phyloP scores from a whole-genome alignment of 495 filamentous ascomycete species.

The Amniculicola lignicola region DNA sequence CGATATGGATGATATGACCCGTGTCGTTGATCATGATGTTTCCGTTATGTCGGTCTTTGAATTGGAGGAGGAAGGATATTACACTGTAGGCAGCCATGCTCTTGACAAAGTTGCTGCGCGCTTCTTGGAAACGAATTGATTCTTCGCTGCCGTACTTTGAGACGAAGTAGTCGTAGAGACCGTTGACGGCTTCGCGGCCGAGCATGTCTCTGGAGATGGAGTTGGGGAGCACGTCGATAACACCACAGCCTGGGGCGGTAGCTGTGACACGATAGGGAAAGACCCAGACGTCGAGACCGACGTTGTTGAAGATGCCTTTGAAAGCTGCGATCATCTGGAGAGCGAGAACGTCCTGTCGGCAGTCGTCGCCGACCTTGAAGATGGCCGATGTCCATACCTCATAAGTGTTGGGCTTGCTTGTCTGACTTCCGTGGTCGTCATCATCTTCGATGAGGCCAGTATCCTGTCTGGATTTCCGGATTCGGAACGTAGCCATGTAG shows the following conservation, averaged over 20 bases:
- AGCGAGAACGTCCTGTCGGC: constrained; percentile 92
- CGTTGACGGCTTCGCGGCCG: constrained; percentile 94
- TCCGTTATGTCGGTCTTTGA: constrained; percentile 98
- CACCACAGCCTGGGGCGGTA: constrained; percentile 96
- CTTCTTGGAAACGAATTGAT: constrained; percentile 89
- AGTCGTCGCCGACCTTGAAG: constrained; percentile 99
- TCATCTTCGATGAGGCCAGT: constrained; percentile 46
- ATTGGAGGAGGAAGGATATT: constrained; percentile 92
- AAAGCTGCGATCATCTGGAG: constrained; percentile 98
- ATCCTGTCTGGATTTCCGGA: constrained; percentile 69
- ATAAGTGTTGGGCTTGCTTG: constrained; percentile 46
- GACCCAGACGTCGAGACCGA: constrained; percentile 94
- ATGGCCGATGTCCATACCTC: constrained; percentile 99
- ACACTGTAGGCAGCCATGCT: constrained; percentile 99
- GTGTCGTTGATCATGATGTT: constrained; percentile 99
- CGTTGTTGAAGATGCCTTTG: constrained; percentile 88
- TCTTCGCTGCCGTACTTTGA: constrained; percentile 96
- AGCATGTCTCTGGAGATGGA: constrained; percentile 99
- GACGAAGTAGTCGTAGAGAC: constrained; percentile 95
- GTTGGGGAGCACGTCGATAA: constrained; percentile 96
- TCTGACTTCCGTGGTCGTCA: constrained; percentile 28
- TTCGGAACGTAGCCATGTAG: constrained; percentile 97
- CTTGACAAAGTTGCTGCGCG: constrained; percentile 95
- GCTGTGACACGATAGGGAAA: constrained; percentile 97
- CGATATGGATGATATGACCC: constrained; percentile 97